Conservation (phyloP, 73 alveolate genomes). For the Paraurostyla sp. region DNA sequence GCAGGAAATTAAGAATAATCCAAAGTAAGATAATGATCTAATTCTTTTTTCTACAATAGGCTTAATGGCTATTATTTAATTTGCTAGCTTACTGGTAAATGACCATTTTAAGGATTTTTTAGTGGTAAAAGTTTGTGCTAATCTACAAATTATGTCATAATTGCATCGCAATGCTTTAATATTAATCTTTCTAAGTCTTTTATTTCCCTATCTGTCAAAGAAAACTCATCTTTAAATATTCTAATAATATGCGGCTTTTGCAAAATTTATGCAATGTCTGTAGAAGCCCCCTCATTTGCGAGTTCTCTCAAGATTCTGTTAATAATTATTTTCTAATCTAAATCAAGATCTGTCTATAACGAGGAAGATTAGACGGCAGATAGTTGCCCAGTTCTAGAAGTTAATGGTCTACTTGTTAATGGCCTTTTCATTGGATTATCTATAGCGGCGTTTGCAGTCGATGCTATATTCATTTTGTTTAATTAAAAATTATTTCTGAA, state of each 20-base stretch:
- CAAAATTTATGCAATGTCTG: not conserved
- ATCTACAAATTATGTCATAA: not conserved
- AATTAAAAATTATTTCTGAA: too few species aligned
- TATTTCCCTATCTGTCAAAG: conserved; percentile 17
- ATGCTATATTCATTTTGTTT: too few species aligned
- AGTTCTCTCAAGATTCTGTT: conserved; percentile 8
- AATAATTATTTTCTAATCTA: conserved; percentile 7
- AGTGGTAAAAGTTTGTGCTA: not conserved
- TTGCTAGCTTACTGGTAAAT: not conserved
- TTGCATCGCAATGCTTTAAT: not conserved
- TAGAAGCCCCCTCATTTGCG: not conserved
- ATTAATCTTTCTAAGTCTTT: conserved; percentile 6
- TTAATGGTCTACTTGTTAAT: too few species aligned
- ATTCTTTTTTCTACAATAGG: conserved; percentile 6
- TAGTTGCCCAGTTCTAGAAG: too few species aligned
- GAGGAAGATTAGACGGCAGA: too few species aligned
- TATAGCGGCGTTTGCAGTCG: too few species aligned
- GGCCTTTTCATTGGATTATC: too few species aligned
- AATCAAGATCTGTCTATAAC: not conserved
- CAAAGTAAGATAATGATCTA: not conserved
- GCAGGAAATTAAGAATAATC: conserved; percentile 37
- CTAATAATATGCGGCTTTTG: conserved; percentile 19
- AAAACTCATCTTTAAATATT: conserved; percentile 25
- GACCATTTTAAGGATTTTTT: not conserved
- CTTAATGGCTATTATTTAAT: conserved; percentile 38